These are phyloP conservation scores for Aspergillus conjunctus DNA, from an alignment of 495 filamentous ascomycete genomes.

Conservation along the genomic window DNA sequence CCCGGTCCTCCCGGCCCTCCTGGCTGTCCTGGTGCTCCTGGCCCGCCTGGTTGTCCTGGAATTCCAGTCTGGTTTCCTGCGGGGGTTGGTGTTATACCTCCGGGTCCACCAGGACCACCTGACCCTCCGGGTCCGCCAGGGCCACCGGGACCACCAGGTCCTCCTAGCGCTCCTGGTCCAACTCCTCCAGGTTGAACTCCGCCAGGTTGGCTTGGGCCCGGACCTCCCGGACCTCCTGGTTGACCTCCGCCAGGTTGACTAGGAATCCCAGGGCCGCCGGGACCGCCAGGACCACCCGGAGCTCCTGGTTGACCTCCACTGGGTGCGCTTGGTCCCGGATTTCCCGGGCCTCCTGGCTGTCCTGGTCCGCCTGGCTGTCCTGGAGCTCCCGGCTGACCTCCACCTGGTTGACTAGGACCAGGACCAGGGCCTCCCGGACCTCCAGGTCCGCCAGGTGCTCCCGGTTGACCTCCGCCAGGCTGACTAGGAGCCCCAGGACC, in stretches of 20 bases:
- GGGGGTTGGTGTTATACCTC: not conserved
- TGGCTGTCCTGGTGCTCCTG: constrained; percentile 2
- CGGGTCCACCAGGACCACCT: not conserved
- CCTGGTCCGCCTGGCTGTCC: not conserved
- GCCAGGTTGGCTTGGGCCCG: not conserved
- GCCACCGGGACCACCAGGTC: not conserved
- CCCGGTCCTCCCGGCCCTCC: constrained; percentile 1
- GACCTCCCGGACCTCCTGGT: not conserved
- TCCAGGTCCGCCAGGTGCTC: not conserved
- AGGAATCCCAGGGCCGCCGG: not conserved
- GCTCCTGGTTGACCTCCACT: not conserved
- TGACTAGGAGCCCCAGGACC: not conserved
- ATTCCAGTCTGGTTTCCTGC: no score
- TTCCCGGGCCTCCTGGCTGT: not conserved
- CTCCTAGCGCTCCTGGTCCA: not conserved
- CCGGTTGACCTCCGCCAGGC: not conserved
- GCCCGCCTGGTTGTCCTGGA: not conserved
- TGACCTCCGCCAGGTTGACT: not conserved
- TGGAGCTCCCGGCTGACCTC: not conserved
- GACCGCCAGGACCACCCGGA: not conserved
- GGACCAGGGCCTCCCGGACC: not conserved
- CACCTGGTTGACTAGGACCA: constrained; percentile 1
- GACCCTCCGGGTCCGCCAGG: not conserved
- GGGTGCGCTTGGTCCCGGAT: not conserved
- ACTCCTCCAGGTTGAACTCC: not conserved